phyloP scores from a whole-genome alignment of 1,284 basidiomycete species.

The Retiboletus flavoniger region DNA sequence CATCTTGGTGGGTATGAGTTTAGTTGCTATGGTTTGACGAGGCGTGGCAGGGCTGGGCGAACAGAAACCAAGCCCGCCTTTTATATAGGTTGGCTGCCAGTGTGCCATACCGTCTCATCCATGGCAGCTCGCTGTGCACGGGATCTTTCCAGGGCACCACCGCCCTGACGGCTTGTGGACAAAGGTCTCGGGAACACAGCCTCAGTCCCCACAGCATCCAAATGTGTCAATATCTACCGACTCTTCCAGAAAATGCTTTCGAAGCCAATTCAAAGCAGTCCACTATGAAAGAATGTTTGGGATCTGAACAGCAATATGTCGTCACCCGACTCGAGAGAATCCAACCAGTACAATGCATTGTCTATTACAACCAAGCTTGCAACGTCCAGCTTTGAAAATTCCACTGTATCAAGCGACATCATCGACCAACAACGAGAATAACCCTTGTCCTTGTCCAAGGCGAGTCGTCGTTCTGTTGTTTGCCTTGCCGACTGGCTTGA shows the following conservation, averaged over 20 bases:
- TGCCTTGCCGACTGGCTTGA: slow-evolving; percentile 9
- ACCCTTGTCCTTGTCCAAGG: slow-evolving; percentile 14
- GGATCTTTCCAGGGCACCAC: no score
- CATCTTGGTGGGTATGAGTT: slow-evolving; percentile 3
- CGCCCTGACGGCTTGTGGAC: no score
- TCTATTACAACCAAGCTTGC: neutral
- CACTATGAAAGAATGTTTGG: neutral
- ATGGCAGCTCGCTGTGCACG: neutral
- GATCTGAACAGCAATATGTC: neutral
- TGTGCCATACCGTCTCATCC: no score
- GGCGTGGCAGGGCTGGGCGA: neutral
- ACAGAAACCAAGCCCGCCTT: neutral
- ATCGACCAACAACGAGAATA: slow-evolving; percentile 33
- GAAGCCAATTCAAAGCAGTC: no score
- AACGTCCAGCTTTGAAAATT: neutral
- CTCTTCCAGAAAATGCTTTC: no score
- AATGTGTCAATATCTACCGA: no score
- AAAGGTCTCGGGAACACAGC: no score
- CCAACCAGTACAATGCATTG: neutral
- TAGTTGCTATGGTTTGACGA: no score
- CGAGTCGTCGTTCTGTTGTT: slow-evolving; percentile 4
- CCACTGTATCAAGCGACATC: slow-evolving; percentile 17
- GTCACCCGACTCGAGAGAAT: neutral
- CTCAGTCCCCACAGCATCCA: no score
- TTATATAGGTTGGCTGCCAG: neutral